Percentiles rank a stretch among this genome's conserved stretches.
Evolutionary conservation across 441 rosid species (phyloP).

Genomic region (Gossypium trilobum): DNA sequence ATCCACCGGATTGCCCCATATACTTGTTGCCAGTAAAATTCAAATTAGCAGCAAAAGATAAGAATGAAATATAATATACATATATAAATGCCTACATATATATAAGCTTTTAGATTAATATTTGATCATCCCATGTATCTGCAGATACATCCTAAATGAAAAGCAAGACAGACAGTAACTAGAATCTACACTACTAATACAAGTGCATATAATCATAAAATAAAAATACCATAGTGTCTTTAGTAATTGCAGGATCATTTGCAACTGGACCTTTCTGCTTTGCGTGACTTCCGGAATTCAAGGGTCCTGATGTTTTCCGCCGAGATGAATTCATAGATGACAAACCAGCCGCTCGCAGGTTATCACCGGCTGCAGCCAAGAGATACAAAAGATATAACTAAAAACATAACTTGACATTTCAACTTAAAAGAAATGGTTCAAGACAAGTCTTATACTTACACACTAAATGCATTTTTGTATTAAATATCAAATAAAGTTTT

Average conservation of each 20-base stretch:
- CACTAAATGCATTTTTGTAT: neutral
- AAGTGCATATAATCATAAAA: neutral
- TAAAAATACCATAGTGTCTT: conserved; percentile 37
- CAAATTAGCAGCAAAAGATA: neutral
- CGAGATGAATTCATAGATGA: conserved; percentile 47
- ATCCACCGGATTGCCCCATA: conserved; percentile 41
- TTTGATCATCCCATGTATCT: neutral
- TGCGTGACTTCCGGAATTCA: conserved; percentile 35
- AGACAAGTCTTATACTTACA: neutral
- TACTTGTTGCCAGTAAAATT: conserved; percentile 17
- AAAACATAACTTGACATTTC: neutral
- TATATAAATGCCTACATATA: neutral
- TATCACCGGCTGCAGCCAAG: conserved; percentile 44
- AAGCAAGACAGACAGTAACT: neutral
- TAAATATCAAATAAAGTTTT: neutral
- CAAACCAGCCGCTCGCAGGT: conserved; percentile 29
- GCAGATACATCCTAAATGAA: neutral
- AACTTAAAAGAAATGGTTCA: neutral
- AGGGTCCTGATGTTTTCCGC: conserved; percentile 42
- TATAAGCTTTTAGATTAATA: neutral
- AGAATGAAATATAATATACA: neutral
- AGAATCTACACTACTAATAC: neutral
- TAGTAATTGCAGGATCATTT: conserved; percentile 33
- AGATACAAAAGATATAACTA: neutral
- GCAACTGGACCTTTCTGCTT: conserved; percentile 46